Evolutionary conservation across 805 yeast genomes (phyloP).

Genomic region (Metschnikowia baotianmanensis): DNA sequence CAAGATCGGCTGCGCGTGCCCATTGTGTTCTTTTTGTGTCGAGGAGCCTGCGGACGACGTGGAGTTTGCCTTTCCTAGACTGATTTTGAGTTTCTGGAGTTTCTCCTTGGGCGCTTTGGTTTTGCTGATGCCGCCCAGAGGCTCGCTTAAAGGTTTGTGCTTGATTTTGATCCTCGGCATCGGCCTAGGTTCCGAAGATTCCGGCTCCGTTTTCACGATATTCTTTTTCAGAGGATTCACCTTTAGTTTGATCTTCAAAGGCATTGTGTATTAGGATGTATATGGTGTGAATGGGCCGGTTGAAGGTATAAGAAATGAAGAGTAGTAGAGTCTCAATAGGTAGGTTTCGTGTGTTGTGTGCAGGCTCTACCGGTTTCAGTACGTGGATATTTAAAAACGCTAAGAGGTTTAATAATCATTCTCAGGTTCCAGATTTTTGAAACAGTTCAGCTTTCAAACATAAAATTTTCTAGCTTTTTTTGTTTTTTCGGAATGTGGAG

Average conservation of each 20-base stretch:
- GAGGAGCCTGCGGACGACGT: constrained; percentile 3
- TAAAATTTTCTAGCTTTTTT: too few species aligned
- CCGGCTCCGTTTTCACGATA: constrained; percentile 1
- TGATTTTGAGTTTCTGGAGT: constrained; percentile 27
- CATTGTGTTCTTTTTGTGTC: constrained; percentile 1
- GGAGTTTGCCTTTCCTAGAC: constrained; percentile 17
- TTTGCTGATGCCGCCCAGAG: constrained; percentile 11
- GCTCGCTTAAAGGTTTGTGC: constrained; percentile 18
- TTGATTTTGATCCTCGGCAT: constrained; percentile 23
- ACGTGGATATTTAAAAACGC: too few species aligned
- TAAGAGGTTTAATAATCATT: too few species aligned
- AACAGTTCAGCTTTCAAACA: too few species aligned
- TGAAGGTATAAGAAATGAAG: background rate
- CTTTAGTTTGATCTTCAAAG: constrained; percentile 22
- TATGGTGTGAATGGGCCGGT: too few species aligned
- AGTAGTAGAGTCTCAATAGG: too few species aligned
- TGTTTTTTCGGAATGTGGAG: too few species aligned
- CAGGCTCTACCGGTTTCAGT: too few species aligned
- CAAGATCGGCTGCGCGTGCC: constrained; percentile 10
- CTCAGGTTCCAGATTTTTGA: too few species aligned
- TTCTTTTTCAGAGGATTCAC: constrained; percentile 15
- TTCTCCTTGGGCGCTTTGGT: constrained; percentile 19
- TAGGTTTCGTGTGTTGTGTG: too few species aligned
- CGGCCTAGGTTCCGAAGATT: constrained; percentile 7
- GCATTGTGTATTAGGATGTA: constrained; percentile 16